These are phyloP conservation scores for Solanum bulbocastanum DNA, from an alignment of 257 asterid genomes.

Conservation along the genomic window DNA sequence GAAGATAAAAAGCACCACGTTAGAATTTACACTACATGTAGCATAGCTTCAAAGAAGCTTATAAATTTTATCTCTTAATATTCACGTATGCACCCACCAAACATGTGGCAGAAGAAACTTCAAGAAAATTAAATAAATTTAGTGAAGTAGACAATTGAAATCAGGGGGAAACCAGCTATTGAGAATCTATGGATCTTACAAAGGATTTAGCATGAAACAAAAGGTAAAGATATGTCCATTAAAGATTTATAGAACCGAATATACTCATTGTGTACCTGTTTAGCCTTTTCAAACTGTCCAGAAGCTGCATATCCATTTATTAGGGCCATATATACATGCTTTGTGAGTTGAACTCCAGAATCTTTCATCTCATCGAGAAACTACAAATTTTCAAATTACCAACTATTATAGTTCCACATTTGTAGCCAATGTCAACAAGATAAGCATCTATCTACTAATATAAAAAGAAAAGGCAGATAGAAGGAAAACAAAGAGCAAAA, in stretches of 20 bases:
- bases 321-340: slow-evolving; percentile 64
- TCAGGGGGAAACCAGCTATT: neutral
- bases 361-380: slow-evolving; percentile 36
- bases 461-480: neutral
- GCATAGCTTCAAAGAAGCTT: neutral
- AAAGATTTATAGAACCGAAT: neutral
- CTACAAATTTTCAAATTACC: slow-evolving; percentile 35
- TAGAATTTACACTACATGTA: neutral
- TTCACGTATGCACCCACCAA: neutral
- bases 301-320: slow-evolving; percentile 79
- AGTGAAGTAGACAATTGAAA: neutral
- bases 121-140: neutral
- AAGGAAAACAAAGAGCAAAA: neutral
- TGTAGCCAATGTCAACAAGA: neutral
- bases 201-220: neutral
- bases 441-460: neutral
- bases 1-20: neutral
- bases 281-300: slow-evolving; percentile 67
- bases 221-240: neutral
- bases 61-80: neutral
- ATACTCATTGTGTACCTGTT: slow-evolving; percentile 39
- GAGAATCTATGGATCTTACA: neutral
- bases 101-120: neutral
- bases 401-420: neutral
- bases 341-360: slow-evolving; percentile 44